A percentile compares a stretch with the other conserved stretches of the same genome.
Conservation (phyloP, 1,139 yeast genomes). For the Suhomyces ambrosiae region DNA sequence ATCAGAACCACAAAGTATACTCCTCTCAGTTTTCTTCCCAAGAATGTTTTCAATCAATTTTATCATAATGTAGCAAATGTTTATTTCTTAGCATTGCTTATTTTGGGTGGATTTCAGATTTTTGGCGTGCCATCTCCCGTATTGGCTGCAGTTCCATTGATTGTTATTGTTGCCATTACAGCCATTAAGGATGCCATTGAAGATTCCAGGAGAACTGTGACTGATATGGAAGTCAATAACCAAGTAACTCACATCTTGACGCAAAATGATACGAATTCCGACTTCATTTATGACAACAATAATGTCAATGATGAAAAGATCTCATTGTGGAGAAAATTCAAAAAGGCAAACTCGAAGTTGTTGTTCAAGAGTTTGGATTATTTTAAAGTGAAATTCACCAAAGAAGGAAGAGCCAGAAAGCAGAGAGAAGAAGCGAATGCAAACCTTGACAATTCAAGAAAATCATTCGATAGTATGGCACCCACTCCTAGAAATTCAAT, state of each 20-base stretch:
- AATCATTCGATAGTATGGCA: constrained; percentile 37
- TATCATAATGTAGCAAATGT: constrained; percentile 55
- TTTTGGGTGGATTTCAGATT: constrained; percentile 54
- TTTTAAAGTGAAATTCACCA: constrained; percentile 36
- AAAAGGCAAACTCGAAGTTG: constrained; percentile 47
- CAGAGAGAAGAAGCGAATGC: constrained; percentile 23
- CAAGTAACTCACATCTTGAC: constrained; percentile 48
- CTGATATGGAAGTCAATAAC: constrained; percentile 58
- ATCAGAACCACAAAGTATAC: constrained; percentile 64
- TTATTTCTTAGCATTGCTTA: constrained; percentile 53
- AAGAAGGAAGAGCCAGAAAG: constrained; percentile 40
- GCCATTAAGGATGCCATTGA: constrained; percentile 61
- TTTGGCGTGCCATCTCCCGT: constrained; percentile 62
- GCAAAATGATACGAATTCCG: constrained; percentile 16
- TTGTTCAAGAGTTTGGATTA: constrained; percentile 32
- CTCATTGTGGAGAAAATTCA: constrained; percentile 62
- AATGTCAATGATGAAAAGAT: constrained; percentile 52
- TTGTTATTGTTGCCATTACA: constrained; percentile 57
- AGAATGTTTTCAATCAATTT: constrained; percentile 53
- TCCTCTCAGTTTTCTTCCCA: constrained; percentile 56
- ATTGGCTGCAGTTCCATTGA: constrained; percentile 59
- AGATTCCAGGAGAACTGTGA: constrained; percentile 54
- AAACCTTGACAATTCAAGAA: constrained; percentile 22
- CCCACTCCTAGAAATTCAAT: constrained; percentile 9
- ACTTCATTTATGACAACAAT: constrained; percentile 36